Evolutionary conservation across 345 rosid species (phyloP).

Genomic region (Lagerstroemia speciosa): DNA sequence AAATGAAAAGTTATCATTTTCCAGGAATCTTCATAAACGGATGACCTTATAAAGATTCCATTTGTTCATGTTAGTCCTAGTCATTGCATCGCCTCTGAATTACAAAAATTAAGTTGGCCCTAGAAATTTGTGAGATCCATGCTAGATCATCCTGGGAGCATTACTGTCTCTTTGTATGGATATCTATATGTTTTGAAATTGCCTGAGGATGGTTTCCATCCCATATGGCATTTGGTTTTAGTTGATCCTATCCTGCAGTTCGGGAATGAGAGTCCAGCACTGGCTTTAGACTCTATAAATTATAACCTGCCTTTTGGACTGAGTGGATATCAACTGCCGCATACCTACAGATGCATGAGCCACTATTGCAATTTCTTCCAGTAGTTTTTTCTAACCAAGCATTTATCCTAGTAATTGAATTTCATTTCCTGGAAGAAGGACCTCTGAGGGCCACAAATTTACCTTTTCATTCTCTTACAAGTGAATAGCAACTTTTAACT

Average conservation of each 20-base stretch:
- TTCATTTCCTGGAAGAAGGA: background rate
- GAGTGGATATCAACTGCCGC: background rate
- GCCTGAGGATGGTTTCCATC: background rate
- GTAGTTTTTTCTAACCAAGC: too few species aligned
- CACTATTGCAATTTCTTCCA: background rate
- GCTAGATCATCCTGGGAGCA: background rate
- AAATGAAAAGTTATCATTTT: background rate
- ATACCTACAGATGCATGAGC: background rate
- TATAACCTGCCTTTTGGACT: background rate
- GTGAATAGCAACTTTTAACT: background rate
- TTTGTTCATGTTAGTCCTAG: background rate
- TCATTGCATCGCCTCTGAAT: background rate
- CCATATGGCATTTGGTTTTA: background rate
- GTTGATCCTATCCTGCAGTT: background rate
- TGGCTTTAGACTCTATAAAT: background rate
- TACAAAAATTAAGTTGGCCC: background rate
- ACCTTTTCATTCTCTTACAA: background rate
- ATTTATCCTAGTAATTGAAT: background rate
- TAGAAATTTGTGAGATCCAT: background rate
- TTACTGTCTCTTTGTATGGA: too few species aligned
- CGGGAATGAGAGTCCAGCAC: background rate
- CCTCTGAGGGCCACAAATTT: background rate
- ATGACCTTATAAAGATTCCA: background rate
- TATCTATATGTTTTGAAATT: background rate
- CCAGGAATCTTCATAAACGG: background rate